phyloP scores from a whole-genome alignment of 1,139 yeast genomes.

The Suhomyces choctaworum region DNA sequence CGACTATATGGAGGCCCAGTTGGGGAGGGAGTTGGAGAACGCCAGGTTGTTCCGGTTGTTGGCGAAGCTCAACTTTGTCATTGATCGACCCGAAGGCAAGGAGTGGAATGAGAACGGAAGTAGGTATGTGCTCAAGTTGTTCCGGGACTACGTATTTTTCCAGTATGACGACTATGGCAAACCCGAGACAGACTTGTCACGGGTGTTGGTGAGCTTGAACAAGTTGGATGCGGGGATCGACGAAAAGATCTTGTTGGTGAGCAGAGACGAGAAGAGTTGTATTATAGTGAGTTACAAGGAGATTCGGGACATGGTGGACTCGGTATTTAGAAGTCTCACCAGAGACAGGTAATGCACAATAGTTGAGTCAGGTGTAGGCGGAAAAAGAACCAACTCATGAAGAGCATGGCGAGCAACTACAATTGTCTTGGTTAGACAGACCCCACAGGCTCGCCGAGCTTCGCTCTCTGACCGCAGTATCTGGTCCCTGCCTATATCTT shows the following conservation, averaged over 20 bases:
- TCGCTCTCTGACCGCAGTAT: no score
- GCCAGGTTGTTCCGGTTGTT: constrained; percentile 81
- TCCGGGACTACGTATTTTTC: constrained; percentile 83
- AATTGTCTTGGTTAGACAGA: no score
- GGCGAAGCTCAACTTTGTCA: constrained; percentile 75
- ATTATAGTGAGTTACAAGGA: constrained; percentile 79
- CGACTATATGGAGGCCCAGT: constrained; percentile 67
- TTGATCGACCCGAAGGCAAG: constrained; percentile 65
- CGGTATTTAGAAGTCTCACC: constrained; percentile 63
- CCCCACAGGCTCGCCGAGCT: no score
- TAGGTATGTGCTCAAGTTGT: constrained; percentile 71
- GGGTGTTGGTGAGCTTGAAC: constrained; percentile 75
- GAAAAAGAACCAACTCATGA: no score
- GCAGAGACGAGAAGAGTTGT: constrained; percentile 81
- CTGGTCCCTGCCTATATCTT: no score
- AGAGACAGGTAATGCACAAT: constrained; percentile 9
- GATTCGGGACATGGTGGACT: constrained; percentile 70
- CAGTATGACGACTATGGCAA: constrained; percentile 76
- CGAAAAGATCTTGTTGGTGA: constrained; percentile 75
- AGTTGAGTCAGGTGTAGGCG: no score
- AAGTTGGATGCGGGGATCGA: constrained; percentile 92
- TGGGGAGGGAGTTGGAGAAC: constrained; percentile 80
- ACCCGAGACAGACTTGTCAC: constrained; percentile 79
- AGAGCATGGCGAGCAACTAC: no score
- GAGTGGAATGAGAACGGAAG: constrained; percentile 77